Conservation (phyloP, 1,139 yeast species). For the Pichia sp. region DNA sequence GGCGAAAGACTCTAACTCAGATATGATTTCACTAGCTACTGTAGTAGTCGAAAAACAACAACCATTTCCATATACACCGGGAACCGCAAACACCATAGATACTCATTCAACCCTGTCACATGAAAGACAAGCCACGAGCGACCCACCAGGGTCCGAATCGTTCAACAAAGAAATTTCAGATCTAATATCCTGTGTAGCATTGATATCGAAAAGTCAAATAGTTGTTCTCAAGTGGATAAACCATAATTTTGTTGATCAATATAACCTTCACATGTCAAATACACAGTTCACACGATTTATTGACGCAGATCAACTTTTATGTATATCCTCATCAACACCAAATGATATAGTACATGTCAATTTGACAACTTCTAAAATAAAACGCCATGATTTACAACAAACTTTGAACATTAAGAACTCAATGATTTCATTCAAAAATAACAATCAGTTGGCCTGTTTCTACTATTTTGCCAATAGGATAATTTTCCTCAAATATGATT, state of each 20-base stretch:
- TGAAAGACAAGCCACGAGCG: not conserved
- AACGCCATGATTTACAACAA: slow-evolving; percentile 11
- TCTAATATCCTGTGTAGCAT: slow-evolving; percentile 9
- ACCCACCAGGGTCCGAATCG: not conserved
- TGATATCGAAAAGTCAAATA: slow-evolving; percentile 15
- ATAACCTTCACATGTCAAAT: slow-evolving; percentile 16
- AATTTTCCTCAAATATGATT: slow-evolving; percentile 13
- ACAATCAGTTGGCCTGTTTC: slow-evolving; percentile 4
- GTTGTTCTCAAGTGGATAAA: slow-evolving; percentile 17
- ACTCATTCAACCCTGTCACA: not conserved
- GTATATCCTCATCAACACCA: slow-evolving; percentile 10
- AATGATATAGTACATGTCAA: slow-evolving; percentile 15
- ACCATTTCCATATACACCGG: not conserved
- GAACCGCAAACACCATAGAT: slow-evolving; percentile 1
- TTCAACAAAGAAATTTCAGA: slow-evolving; percentile 4
- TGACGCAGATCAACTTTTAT: slow-evolving; percentile 9
- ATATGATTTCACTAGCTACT: slow-evolving; percentile 32
- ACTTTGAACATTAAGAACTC: slow-evolving; percentile 8
- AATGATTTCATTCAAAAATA: slow-evolving; percentile 8
- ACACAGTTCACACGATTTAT: slow-evolving; percentile 5
- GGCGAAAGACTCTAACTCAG: slow-evolving; percentile 15
- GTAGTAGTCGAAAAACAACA: slow-evolving; percentile 18
- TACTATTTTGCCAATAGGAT: slow-evolving; percentile 8
- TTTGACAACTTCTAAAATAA: slow-evolving; percentile 11
- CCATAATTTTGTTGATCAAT: slow-evolving; percentile 14